These are phyloP conservation scores for Chlamydomonas sphaeroides DNA, from an alignment of 139 green algal genomes.

Conservation along the genomic window DNA sequence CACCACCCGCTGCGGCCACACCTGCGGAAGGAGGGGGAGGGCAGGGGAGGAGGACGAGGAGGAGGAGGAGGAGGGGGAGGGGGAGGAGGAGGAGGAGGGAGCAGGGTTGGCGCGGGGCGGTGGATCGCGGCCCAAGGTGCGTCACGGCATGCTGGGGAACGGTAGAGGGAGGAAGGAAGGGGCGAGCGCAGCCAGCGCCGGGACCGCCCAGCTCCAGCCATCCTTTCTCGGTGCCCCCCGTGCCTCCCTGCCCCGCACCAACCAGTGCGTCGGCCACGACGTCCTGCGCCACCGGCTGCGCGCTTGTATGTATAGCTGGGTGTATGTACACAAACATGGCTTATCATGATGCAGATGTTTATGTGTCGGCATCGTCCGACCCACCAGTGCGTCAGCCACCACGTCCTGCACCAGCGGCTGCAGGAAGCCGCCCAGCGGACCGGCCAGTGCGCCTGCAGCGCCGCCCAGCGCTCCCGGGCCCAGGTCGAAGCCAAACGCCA, in stretches of 20 bases:
- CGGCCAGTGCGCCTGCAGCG: neutral
- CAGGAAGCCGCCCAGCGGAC: conserved; percentile 13
- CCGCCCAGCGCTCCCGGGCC: neutral
- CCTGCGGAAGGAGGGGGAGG: neutral
- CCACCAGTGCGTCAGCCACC: conserved; percentile 25
- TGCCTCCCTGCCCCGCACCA: no score
- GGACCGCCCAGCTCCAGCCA: neutral
- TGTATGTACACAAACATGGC: neutral
- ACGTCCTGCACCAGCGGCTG: conserved; percentile 35
- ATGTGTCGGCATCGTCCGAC: neutral
- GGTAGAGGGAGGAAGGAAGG: neutral
- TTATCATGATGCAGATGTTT: neutral
- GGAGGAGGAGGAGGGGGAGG: no score
- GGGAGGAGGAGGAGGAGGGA: neutral
- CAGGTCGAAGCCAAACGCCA: conserved; percentile 28
- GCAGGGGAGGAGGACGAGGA: neutral
- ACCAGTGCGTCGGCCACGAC: neutral
- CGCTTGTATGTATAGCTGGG: no score
- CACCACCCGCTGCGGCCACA: conserved; percentile 34
- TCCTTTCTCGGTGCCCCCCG: no score
- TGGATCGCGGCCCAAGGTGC: no score
- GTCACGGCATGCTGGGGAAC: neutral
- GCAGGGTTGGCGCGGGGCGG: no score
- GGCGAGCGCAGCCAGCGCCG: no score
- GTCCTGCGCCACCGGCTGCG: no score